These are phyloP conservation scores for Globisporangium acanthophoron DNA, from an alignment of 352 stramenopile genomes.

Conservation along the genomic window DNA sequence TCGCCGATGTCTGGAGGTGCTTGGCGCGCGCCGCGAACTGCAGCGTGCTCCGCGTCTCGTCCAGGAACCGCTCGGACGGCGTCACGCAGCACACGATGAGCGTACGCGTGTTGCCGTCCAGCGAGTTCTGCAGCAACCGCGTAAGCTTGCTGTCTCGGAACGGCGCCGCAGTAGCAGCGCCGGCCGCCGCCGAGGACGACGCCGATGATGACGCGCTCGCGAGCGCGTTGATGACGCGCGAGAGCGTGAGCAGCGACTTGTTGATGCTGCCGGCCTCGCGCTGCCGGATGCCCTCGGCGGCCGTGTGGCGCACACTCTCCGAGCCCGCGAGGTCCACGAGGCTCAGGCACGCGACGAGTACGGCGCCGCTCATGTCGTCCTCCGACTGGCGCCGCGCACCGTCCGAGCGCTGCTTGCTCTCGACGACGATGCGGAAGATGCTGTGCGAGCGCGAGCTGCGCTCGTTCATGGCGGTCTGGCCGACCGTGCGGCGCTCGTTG, in stretches of 20 bases:
- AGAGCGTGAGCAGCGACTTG: conserved; percentile 94
- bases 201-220: conserved; percentile 18
- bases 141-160: conserved; percentile 91
- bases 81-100: conserved; percentile 88
- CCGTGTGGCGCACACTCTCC: conserved; percentile 95
- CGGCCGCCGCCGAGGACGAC: background rate
- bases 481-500: conserved; percentile 57
- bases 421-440: conserved; percentile 80
- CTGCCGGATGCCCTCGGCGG: conserved; percentile 90
- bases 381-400: conserved; percentile 43
- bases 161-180: conserved; percentile 23
- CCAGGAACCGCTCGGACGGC: conserved; percentile 62
- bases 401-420: conserved; percentile 63
- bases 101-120: conserved; percentile 89
- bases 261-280: conserved; percentile 97
- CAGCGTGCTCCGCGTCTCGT: conserved; percentile 87
- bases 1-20: conserved; percentile 76
- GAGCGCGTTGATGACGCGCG: conserved; percentile 90
- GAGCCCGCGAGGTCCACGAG: conserved; percentile 97
- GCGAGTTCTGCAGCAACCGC: conserved; percentile 87
- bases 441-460: conserved; percentile 73
- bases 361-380: conserved; percentile 67
- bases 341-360: conserved; percentile 94
- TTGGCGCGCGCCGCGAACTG: conserved; percentile 93
- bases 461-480: conserved; percentile 79